phyloP scores from a whole-genome alignment of 495 filamentous ascomycete genomes.

The Lasiosphaeria miniovina region DNA sequence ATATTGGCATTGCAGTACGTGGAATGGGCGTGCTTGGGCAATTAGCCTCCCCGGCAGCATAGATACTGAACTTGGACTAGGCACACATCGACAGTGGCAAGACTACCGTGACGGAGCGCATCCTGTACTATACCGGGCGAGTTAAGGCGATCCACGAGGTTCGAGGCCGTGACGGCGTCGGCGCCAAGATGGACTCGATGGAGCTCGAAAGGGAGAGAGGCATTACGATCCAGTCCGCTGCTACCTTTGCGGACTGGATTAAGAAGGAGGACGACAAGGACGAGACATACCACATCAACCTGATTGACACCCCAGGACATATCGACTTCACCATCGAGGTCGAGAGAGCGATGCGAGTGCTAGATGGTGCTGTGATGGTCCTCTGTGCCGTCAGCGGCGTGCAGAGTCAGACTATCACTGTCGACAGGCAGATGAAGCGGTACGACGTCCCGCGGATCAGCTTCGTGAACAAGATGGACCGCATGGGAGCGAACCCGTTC shows the following conservation, averaged over 20 bases:
- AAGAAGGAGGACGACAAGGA: conserved; percentile 75
- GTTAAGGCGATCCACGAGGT: conserved; percentile 98
- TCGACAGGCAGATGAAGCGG: conserved; percentile 96
- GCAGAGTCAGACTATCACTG: conserved; percentile 96
- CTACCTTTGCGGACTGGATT: conserved; percentile 96
- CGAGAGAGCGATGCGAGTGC: conserved; percentile 89
- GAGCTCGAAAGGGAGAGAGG: conserved; percentile 97
- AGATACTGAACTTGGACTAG: conserved; percentile 43
- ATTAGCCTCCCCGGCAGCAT: not conserved
- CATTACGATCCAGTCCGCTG: conserved; percentile 97
- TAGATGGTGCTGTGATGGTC: conserved; percentile 98
- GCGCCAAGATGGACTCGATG: conserved; percentile 99
- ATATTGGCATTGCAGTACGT: conserved; percentile 96
- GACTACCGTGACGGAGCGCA: conserved; percentile 93
- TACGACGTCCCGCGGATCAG: conserved; percentile 95
- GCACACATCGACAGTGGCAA: conserved; percentile 99
- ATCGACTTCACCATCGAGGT: conserved; percentile 99
- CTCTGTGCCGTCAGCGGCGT: conserved; percentile 96
- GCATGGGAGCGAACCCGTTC: conserved; percentile 98
- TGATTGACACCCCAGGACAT: conserved; percentile 98
- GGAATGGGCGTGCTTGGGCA: not conserved
- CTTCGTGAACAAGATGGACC: conserved; percentile 99
- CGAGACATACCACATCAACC: conserved; percentile 92
- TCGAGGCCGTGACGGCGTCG: conserved; percentile 88
- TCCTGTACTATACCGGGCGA: conserved; percentile 97